These are phyloP conservation scores for Phytopythium chamaehyphon DNA, from an alignment of 352 stramenopile genomes.

Conservation along the genomic window DNA sequence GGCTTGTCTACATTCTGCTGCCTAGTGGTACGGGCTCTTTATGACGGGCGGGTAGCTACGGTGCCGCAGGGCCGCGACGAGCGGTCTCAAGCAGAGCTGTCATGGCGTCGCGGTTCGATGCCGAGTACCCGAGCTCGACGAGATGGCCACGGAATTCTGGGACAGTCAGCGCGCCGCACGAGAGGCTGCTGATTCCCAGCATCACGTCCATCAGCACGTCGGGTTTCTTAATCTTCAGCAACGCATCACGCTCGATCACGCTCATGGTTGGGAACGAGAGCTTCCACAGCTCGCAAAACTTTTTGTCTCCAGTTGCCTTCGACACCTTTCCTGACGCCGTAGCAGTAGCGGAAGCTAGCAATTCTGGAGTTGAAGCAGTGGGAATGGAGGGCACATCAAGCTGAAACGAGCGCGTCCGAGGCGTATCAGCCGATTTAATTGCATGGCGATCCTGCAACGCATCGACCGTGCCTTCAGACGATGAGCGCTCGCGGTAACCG, in stretches of 20 bases:
- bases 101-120: constrained; percentile 50
- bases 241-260: constrained; percentile 49
- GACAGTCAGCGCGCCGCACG: constrained; percentile 54
- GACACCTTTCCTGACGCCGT: constrained; percentile 5
- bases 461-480: constrained; percentile 47
- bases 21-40: background rate
- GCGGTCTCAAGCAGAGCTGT: constrained; percentile 53
- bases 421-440: constrained; percentile 20
- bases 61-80: constrained; percentile 11
- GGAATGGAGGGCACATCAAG: constrained; percentile 23
- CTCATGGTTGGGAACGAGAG: constrained; percentile 73
- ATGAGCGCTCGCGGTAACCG: constrained; percentile 46
- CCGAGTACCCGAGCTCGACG: constrained; percentile 55
- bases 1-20: constrained; percentile 12
- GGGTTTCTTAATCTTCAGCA: constrained; percentile 61
- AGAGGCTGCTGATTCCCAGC: constrained; percentile 76
- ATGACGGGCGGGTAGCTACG: background rate
- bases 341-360: constrained; percentile 14
- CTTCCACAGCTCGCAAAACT: constrained; percentile 74
- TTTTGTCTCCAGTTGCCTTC: constrained; percentile 24
- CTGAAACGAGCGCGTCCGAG: constrained; percentile 49
- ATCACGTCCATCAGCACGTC: constrained; percentile 72
- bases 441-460: constrained; percentile 22
- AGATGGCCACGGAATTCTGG: constrained; percentile 52
- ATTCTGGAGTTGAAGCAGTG: background rate